Base-by-base conservation (phyloP, 148 eudicot genomes). In the Chenopodium suecicum region DNA sequence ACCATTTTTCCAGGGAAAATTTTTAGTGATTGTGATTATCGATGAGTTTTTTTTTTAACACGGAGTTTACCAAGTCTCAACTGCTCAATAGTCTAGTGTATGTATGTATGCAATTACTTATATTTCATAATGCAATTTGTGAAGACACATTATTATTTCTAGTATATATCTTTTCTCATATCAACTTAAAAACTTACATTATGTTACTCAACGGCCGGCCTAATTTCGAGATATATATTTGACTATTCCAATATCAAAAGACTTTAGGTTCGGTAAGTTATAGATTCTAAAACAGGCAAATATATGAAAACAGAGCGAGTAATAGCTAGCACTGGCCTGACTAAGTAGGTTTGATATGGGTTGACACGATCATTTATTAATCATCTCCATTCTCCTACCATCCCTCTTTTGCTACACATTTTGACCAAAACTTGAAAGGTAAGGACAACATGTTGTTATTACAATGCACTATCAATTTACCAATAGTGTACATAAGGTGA, bases 41-140 rank as follows among this genome's bases (percentile, higher is more conserved):
- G 41, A 74, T 74, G 77, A 50, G 63, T 50, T 74, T 74, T 41
- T 74, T 37, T 73, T 74, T 6, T 11, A 48, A 20, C 68, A 67
- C 58, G 54, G n/a, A 65, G 80, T 78, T 64, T 46, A 78, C 80
- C 47, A 67, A 50, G 77, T 74, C 63, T 74, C 77, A 74, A 74
- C n/a, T 73, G 58, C 76, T 23, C 58, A 74, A 74, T 52, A 48
- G 56, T 74, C 27, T 50, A 71, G 62, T 27, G 63, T 56, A 10
- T 52, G 12, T 10, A 1, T 52, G 44, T 37, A 44, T 44, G 41
- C 20, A 71, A 14, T 71, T 37, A 37, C 2, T 50, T 47, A 47
- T 47, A 46, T n/a, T 11, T 48, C 16, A n/a, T 3, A 19, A 32
- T 70, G 22, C 47, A 8, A 12, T 32, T 70, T 70, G 34, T 9